Evolutionary conservation across 768 basidiomycete species (phyloP), one percentile per base, ranked within the genome.

Genomic region (Leccinum truebloodii): DNA sequence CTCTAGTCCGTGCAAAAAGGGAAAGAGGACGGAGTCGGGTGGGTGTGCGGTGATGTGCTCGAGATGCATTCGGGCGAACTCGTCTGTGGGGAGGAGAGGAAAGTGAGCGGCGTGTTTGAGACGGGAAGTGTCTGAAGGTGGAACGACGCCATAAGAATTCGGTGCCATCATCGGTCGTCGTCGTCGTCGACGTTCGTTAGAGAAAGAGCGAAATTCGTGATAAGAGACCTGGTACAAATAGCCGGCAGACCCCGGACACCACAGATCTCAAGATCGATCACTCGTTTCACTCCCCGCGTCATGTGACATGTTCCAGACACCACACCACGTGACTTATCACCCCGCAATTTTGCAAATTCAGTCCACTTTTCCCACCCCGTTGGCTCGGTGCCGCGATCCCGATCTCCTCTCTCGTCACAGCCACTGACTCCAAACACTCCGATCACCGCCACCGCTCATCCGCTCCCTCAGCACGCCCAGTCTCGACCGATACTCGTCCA

Each of bases 401-500:
- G 61, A 28, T 30, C 26, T 10, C 44, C 44, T 32, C 18, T 56
- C 20, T 16, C 16, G 39, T 81, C 71, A 89, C 30, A 89, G 72
- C 1, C 81, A 76, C 4, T 75, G 69, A 61, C 81, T 83, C 88
- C 88, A 89, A 9, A 89, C 76, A 64, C 76, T 82, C 52, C 87
- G 79, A 13, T 78, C 78, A 28, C 77, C 75, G 30, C 59, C 62
- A 34, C 58, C 75, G n/a, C n/a, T 44, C 73, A 22, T 78, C 71
- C 78, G 81, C 72, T 91, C 89, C 35, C 70, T 75, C 7, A 92
- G 77, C 13, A 90, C 87, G 2, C 83, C 80, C 12, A 96, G 77
- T 65, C 88, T 88, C 0, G 94, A 95, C 41, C 82, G 81, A 72
- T 88, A 98, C 71, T 99, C 97, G 71, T 99, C 96, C 13, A 84